A percentile compares a stretch with the other conserved stretches of the same genome.
These are phyloP conservation scores for Logfia minima DNA, from an alignment of 129 eudicot genomes.

Conservation along the genomic window DNA sequence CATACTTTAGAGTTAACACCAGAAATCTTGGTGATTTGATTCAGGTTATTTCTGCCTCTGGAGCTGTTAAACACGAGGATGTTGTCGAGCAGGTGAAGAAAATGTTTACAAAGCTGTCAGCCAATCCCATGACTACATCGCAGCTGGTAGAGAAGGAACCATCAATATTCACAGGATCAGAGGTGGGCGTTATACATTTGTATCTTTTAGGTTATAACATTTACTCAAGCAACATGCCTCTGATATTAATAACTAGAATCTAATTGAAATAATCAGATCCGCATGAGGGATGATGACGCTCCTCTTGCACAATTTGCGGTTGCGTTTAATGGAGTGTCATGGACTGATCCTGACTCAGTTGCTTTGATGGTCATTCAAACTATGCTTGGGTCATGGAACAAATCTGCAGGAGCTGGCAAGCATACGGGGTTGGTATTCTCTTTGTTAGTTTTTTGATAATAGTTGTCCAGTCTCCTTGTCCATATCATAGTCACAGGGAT, in stretches of 20 bases:
- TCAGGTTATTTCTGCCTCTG: conserved; percentile 89
- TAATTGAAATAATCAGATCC: conserved; percentile 46
- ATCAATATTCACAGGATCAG: conserved; percentile 91
- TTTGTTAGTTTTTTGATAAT: no score
- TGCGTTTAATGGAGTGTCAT: conserved; percentile 77
- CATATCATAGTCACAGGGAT: no score
- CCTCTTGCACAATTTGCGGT: conserved; percentile 78
- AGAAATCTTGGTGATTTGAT: conserved; percentile 16
- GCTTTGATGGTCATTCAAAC: conserved; percentile 84
- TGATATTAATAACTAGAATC: conserved; percentile 1
- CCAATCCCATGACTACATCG: conserved; percentile 66
- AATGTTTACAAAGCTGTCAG: conserved; percentile 68
- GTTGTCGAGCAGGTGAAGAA: conserved; percentile 74
- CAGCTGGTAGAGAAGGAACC: conserved; percentile 77
- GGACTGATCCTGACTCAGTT: conserved; percentile 83
- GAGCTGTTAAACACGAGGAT: conserved; percentile 94
- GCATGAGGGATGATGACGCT: conserved; percentile 70
- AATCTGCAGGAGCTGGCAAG: conserved; percentile 63
- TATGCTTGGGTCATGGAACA: conserved; percentile 73
- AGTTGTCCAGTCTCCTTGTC: no score
- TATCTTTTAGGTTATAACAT: neutral
- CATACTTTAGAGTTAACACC: neutral
- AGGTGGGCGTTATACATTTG: conserved; percentile 48
- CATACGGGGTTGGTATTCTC: conserved; percentile 63
- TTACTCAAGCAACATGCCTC: neutral